Conservation (phyloP, 768 basidiomycete genomes). For the Phaffia australis region DNA sequence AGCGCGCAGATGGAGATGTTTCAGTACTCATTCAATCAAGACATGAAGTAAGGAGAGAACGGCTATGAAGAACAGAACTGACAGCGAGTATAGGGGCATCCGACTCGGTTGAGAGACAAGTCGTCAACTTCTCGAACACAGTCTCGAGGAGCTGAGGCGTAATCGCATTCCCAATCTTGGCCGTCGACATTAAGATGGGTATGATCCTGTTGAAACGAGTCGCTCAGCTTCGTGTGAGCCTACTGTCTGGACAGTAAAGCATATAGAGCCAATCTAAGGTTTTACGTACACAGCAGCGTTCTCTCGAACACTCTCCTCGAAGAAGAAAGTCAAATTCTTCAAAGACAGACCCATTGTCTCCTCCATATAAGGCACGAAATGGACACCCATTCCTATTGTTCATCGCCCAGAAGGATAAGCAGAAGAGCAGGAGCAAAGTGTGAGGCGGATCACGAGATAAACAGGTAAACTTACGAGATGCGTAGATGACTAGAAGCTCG, state of each 20-base stretch:
- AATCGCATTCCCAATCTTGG: slow-evolving; percentile 33
- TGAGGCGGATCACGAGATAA: background rate
- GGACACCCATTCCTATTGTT: slow-evolving; percentile 44
- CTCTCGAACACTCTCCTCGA: slow-evolving; percentile 75
- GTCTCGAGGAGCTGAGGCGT: slow-evolving; percentile 60
- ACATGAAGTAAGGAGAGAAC: background rate
- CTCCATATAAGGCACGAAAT: slow-evolving; percentile 61
- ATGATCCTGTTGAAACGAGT: slow-evolving; percentile 16
- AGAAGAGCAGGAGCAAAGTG: background rate
- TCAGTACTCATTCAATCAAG: background rate
- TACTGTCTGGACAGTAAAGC: background rate
- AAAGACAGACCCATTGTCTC: slow-evolving; percentile 62
- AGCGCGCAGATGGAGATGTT: background rate
- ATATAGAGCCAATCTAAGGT: slow-evolving; percentile 17
- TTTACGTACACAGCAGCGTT: slow-evolving; percentile 56
- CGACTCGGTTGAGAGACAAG: slow-evolving; percentile 54
- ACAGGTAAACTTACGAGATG: slow-evolving; percentile 40
- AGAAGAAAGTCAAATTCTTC: slow-evolving; percentile 61
- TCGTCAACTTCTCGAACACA: slow-evolving; percentile 55
- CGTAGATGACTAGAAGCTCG: slow-evolving; percentile 72
- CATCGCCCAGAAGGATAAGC: background rate
- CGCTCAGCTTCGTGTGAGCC: background rate
- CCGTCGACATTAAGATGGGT: slow-evolving; percentile 40
- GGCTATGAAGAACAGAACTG: slow-evolving; percentile 49
- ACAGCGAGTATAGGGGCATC: slow-evolving; percentile 59